Evolutionary conservation across 1,139 yeast species (phyloP), one percentile per base, ranked within the genome.

Genomic region (Diutina scorzettiae): DNA sequence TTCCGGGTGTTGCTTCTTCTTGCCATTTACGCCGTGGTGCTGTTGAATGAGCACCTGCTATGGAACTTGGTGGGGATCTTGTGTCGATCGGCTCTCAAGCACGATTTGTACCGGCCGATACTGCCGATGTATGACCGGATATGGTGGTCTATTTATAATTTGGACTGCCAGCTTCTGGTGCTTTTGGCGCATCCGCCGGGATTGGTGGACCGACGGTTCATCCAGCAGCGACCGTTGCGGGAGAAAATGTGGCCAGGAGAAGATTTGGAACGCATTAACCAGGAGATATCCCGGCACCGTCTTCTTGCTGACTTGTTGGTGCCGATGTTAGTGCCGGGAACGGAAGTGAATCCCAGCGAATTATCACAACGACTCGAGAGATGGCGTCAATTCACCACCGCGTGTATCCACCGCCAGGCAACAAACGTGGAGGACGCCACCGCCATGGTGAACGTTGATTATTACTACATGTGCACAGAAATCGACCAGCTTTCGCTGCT

Each of bases 101-200:
- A 41, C 46, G 21, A 50, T 45, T 41, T 49, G 44, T 42, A 27
- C 43, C 16, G 45, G 43, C 19, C 16, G 20, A 12, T 18, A 32
- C 21, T 33, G 37, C 12, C 42, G 41, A 6, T 59, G 25, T 61
- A 53, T 23, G 50, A 56, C 41, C 50, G 66, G 24, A 49, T 65
- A 5, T 64, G 66, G 44, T 67, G 72, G 71, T 53, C 70, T 2
- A 49, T 64, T 2, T 62, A 58, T 48, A 66, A 64, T 43, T 48
- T 68, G 42, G 74, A 69, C 46, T 62, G 62, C 41, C 71, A 65
- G 42, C 48, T 64, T 19, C 61, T 66, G 47, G 50, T 68, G 12
- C 46, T 65, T 40, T 48, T 56, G 25, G 52, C 55, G 33, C 58
- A 53, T 41, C 71, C 72, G 3, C 58, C 66, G 42, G 69, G 62